phyloP scores from a whole-genome alignment of 208 protist genomes.

The Leishmania aethiopica region DNA sequence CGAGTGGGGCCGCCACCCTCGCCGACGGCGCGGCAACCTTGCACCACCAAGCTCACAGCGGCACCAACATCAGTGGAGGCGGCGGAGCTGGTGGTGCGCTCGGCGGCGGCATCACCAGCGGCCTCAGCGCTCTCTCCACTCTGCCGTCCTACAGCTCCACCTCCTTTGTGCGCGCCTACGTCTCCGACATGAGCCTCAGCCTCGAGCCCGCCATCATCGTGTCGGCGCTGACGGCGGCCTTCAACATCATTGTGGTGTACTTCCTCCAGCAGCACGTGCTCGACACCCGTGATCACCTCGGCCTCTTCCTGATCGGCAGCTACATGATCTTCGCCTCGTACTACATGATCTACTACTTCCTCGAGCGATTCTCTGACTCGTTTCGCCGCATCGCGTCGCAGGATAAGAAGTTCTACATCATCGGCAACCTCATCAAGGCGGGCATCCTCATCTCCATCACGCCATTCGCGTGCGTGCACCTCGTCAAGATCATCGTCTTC shows the following conservation, averaged over 20 bases:
- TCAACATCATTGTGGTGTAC: slow-evolving; percentile 73
- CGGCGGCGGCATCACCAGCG: slow-evolving; percentile 8
- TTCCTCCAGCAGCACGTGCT: slow-evolving; percentile 89
- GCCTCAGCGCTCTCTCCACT: slow-evolving; percentile 31
- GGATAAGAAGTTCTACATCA: slow-evolving; percentile 94
- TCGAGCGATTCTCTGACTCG: slow-evolving; percentile 72
- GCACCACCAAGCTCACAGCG: not conserved
- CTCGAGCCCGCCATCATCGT: slow-evolving; percentile 74
- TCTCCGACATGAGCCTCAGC: slow-evolving; percentile 74
- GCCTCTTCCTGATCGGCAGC: slow-evolving; percentile 85
- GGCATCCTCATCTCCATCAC: slow-evolving; percentile 90
- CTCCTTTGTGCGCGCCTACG: slow-evolving; percentile 85
- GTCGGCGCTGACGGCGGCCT: slow-evolving; percentile 52
- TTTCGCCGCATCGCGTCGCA: slow-evolving; percentile 82
- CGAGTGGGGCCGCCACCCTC: not conserved
- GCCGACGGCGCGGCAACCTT: not conserved
- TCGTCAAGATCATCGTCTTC: slow-evolving; percentile 82
- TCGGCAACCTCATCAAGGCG: slow-evolving; percentile 91
- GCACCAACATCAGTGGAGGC: slow-evolving; percentile 6
- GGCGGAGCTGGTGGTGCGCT: slow-evolving; percentile 3
- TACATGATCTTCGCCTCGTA: slow-evolving; percentile 89
- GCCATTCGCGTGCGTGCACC: slow-evolving; percentile 79
- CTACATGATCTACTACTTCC: slow-evolving; percentile 91
- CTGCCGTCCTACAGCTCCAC: slow-evolving; percentile 80
- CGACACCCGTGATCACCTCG: slow-evolving; percentile 84